Evolutionary conservation across 2,329 filamentous ascomycete species (phyloP).

Genomic region (Myotisia sp.): DNA sequence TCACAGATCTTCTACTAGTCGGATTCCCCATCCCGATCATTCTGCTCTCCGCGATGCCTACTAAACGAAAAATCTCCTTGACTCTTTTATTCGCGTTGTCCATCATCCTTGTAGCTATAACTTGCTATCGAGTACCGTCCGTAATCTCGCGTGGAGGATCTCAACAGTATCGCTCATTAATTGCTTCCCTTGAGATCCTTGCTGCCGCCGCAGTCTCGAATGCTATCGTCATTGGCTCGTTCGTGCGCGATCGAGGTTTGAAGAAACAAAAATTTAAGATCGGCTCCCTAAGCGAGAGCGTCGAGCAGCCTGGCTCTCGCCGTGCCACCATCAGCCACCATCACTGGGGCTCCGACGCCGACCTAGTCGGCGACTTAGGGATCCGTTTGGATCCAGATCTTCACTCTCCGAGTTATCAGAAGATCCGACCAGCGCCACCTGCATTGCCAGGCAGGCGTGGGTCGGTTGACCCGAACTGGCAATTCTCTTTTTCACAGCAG

Average conservation of each 20-base stretch:
- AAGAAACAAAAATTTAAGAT: conserved; percentile 74
- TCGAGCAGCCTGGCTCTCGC: conserved; percentile 26
- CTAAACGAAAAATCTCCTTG: conserved; percentile 67
- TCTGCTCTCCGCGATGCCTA: conserved; percentile 57
- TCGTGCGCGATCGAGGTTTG: conserved; percentile 74
- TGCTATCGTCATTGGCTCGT: conserved; percentile 77
- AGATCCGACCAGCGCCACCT: conserved; percentile 26
- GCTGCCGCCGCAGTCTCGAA: conserved; percentile 81
- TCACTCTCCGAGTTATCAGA: conserved; percentile 21
- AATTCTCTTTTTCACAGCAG: conserved; percentile 15
- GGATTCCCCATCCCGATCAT: conserved; percentile 84
- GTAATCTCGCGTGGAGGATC: conserved; percentile 56
- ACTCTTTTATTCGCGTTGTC: conserved; percentile 71
- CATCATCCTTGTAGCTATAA: conserved; percentile 63
- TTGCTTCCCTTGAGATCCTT: conserved; percentile 80
- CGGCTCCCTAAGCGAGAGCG: conserved; percentile 36
- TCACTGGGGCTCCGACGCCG: conserved; percentile 80
- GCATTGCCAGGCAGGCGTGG: conserved; percentile 24
- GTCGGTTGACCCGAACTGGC: conserved; percentile 21
- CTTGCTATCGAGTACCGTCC: conserved; percentile 64
- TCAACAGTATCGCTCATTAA: conserved; percentile 76
- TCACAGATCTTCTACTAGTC: conserved; percentile 78
- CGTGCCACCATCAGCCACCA: conserved; percentile 48
- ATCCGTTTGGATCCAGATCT: conserved; percentile 47
- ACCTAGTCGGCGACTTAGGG: conserved; percentile 68